Evolutionary conservation across 1,284 basidiomycete genomes (phyloP), one percentile per base, ranked within the genome.

Genomic region (Naganishia liquefaciens): DNA sequence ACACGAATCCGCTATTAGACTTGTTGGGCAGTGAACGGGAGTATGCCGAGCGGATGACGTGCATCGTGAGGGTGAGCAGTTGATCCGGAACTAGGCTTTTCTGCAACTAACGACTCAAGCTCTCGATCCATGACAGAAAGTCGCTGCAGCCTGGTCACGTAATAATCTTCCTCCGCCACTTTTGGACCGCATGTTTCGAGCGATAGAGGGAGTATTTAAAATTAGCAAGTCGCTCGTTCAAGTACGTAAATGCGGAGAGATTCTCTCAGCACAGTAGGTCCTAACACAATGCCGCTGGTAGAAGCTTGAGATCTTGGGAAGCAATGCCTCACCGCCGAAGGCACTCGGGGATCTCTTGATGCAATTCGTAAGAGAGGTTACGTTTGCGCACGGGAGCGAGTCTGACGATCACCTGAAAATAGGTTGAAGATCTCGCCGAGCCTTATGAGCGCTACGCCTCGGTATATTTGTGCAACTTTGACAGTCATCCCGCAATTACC

Each of bases 61-160:
- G 88, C 55, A 86, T 97, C 71, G 96, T 99, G 72, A 86, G 92
- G 74, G 93, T 94, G 75, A 70, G 90, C 81, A n/a, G 19, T 11
- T n/a, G 19, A 40, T 2, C 37, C 42, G 21, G 23, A 19, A 21
- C n/a, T 2, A 21, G 7, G 7, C 17, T 19, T 3, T 37, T 13
- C 2, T n/a, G 21, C 0, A 2, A 23, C 9, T n/a, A 44, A 55
- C 68, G 21, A 46, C 63, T 62, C 27, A n/a, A 37, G 28, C 44
- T 46, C 13, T 27, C 43, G 39, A 62, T 25, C 17, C 25, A 70
- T 25, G 7, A 33, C 74, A 98, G 91, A 92, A 91, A 85, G 91
- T 97, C 9, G 96, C 96, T 4, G 88, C 88, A 28, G 96, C 96
- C 62, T 99, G 95, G 95, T 97, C 93, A 15, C 83, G 92, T 46